These are phyloP conservation scores for Hypholoma sublateritium DNA, from an alignment of 768 basidiomycete genomes.

Conservation along the genomic window DNA sequence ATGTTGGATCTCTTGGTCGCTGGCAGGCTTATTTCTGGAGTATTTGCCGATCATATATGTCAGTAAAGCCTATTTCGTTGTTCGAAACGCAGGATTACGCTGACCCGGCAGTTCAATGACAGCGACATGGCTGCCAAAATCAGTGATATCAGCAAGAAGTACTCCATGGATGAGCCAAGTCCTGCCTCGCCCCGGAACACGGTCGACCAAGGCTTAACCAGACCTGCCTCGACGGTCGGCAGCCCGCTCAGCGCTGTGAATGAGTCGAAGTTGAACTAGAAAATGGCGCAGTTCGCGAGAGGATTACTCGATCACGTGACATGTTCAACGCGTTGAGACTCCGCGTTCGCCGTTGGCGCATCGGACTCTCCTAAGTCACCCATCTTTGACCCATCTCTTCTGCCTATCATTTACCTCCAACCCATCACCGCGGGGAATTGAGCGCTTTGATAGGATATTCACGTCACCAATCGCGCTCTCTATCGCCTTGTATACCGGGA, in stretches of 20 bases:
- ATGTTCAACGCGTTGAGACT: conserved; percentile 6
- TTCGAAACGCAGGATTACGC: neutral
- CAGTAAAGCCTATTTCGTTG: neutral
- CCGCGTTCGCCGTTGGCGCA: neutral
- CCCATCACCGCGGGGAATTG: too few relatives aligned
- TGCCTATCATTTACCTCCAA: neutral
- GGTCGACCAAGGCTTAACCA: neutral
- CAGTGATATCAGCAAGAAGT: neutral
- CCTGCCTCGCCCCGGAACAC: neutral
- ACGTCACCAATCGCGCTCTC: too few relatives aligned
- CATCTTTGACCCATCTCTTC: neutral
- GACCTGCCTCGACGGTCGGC: neutral
- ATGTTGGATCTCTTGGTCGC: neutral
- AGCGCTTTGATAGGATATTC: too few relatives aligned
- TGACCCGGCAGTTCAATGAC: neutral
- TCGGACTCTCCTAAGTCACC: neutral
- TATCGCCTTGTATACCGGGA: neutral
- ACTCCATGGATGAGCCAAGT: too few relatives aligned
- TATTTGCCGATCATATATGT: neutral
- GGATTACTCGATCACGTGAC: conserved; percentile 10
- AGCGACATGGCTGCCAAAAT: neutral
- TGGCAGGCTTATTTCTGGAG: neutral
- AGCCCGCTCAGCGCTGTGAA: neutral
- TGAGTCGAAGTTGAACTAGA: neutral
- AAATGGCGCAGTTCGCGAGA: neutral